Percentiles rank a stretch among this genome's conserved stretches.
These are phyloP conservation scores for Magnolia kwangsiensis DNA, from an alignment of 164 flowering plant genomes.

Conservation along the genomic window DNA sequence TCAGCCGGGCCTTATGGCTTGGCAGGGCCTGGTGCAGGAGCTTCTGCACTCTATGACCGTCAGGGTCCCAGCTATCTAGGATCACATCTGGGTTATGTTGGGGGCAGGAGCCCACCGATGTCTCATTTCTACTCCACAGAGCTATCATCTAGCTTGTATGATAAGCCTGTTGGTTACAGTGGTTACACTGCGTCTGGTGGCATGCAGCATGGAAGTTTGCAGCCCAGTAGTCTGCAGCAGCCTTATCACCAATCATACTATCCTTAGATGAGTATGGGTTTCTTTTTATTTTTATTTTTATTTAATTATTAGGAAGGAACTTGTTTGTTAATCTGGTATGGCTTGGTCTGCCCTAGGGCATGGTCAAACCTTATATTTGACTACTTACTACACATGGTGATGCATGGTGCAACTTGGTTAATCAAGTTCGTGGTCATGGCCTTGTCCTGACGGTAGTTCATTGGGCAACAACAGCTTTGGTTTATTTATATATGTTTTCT, in stretches of 20 bases:
- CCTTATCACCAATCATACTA: not conserved
- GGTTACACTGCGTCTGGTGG: not conserved
- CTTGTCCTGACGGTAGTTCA: no score
- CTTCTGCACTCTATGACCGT: not conserved
- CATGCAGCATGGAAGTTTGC: not conserved
- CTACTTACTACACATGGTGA: not conserved
- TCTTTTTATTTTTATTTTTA: not conserved
- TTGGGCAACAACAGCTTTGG: no score
- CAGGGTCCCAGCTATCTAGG: constrained; percentile 5
- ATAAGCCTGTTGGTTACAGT: not conserved
- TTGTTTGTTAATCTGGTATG: constrained; percentile 1
- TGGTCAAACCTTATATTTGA: not conserved
- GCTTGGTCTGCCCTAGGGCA: not conserved
- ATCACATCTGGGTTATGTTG: constrained; percentile 5
- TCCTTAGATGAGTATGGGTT: not conserved
- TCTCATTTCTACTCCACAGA: constrained; percentile 5
- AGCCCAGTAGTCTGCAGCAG: not conserved
- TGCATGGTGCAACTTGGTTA: not conserved
- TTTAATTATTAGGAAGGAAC: not conserved
- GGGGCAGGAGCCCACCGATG: constrained; percentile 6
- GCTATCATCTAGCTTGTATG: not conserved
- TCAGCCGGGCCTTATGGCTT: constrained; percentile 6
- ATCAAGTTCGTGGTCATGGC: not conserved
- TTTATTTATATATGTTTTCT: no score
- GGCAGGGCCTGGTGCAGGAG: not conserved